Evolutionary conservation across 2,329 filamentous ascomycete genomes (phyloP).

Genomic region (Diatrype stigma): DNA sequence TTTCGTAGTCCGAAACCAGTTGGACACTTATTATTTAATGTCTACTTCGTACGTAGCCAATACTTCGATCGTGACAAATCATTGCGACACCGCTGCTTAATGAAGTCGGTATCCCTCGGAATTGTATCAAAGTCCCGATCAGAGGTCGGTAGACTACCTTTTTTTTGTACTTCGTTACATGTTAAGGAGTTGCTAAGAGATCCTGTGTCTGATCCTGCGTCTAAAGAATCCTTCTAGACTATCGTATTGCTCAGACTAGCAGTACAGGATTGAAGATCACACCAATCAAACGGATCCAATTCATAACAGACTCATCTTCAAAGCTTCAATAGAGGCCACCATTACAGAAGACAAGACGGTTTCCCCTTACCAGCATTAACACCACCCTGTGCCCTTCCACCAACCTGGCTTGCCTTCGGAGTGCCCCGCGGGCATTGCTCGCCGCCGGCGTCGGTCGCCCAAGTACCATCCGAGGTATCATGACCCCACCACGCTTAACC

Average conservation of each 20-base stretch:
- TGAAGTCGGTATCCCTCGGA: background rate
- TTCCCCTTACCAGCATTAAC: background rate
- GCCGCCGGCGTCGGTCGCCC: slow-evolving; percentile 8
- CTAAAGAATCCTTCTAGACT: background rate
- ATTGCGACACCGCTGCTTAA: background rate
- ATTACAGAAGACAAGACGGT: too few species aligned
- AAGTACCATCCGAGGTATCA: background rate
- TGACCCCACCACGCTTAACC: background rate
- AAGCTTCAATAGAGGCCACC: too few species aligned
- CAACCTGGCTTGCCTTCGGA: slow-evolving; percentile 7
- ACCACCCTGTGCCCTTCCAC: too few species aligned
- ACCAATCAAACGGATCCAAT: background rate
- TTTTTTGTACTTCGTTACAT: too few species aligned
- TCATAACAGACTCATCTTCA: background rate
- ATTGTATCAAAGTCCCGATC: background rate
- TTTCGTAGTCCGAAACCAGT: too few species aligned
- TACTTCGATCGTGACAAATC: too few species aligned
- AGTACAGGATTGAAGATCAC: background rate
- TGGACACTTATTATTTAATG: too few species aligned
- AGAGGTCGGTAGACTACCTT: background rate
- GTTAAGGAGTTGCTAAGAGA: too few species aligned
- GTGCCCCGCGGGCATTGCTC: slow-evolving; percentile 21
- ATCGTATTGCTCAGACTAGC: background rate
- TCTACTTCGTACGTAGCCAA: too few species aligned
- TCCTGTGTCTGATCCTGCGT: too few species aligned